These are phyloP conservation scores for Endothia cerciana DNA, from an alignment of 2,329 filamentous ascomycete genomes.

Conservation along the genomic window DNA sequence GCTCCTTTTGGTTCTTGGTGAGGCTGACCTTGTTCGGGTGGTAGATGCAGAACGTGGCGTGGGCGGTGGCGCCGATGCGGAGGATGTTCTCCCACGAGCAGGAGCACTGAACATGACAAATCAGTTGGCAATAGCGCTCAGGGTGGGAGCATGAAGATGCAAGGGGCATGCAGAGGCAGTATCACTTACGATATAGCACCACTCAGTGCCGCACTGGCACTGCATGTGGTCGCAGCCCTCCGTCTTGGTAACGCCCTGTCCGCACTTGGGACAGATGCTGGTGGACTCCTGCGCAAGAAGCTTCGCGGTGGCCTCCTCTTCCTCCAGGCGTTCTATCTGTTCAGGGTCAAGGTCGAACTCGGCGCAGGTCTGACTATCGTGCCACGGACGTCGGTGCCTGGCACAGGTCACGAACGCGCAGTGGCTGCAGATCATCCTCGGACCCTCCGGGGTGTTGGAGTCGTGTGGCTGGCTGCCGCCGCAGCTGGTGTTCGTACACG, in stretches of 20 bases:
- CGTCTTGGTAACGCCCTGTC: conserved; percentile 27
- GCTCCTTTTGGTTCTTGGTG: conserved; percentile 21
- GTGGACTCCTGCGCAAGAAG: conserved; percentile 18
- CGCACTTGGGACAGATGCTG: conserved; percentile 28
- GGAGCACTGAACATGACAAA: conserved; percentile 9
- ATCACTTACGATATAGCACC: conserved; percentile 27
- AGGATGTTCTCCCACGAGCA: conserved; percentile 25
- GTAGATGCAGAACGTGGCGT: conserved; percentile 28
- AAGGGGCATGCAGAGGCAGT: not conserved
- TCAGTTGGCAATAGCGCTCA: not conserved
- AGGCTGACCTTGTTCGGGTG: conserved; percentile 28
- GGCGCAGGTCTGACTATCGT: conserved; percentile 21
- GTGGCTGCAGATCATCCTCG: conserved; percentile 26
- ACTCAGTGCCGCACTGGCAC: conserved; percentile 24
- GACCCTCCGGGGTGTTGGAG: conserved; percentile 2
- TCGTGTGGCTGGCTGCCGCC: conserved; percentile 26
- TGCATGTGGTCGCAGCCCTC: conserved; percentile 26
- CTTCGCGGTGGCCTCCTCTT: conserved; percentile 28
- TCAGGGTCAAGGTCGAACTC: conserved; percentile 25
- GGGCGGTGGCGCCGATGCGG: conserved; percentile 18
- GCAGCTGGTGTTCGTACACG: conserved; percentile 24
- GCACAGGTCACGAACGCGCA: conserved; percentile 24
- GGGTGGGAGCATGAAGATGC: not conserved
- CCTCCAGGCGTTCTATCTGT: conserved; percentile 27
- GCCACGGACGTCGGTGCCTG: conserved; percentile 26